Base-by-base conservation (phyloP, 2,329 filamentous ascomycete species). In the Alternaria sp. region DNA sequence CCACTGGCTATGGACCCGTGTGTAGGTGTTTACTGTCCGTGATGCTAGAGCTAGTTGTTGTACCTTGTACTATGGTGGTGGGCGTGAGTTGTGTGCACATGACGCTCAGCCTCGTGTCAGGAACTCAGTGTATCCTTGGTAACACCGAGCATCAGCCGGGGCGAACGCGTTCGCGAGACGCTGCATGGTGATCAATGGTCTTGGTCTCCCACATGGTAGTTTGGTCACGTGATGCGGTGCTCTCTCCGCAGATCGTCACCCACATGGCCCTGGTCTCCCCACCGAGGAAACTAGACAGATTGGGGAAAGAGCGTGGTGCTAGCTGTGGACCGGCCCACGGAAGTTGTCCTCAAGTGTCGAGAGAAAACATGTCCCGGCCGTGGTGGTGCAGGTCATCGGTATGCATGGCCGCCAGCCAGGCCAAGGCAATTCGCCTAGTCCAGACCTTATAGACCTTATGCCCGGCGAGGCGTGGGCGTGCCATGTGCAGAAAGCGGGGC, bases 21-120 rank as follows among this genome's bases (percentile, higher is more conserved):
- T 26, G 29, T 36, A 51, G 42, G 28, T 13, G 36, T 39, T 3
- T 11, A 39, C 17, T 23, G 9, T 21, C 36, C 10, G 36, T 5
- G 36, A 13, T 13, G 6, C 21, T 40, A 3, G 37, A 24, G 37
- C 21, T 14, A 21, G 21, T 40, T 14, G 21, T 24, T 40, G 6
- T 40, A 17, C 17, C 17, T 17, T 17, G 17, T 17, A 17, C 17
- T 17, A 17, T 17, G 17, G 17, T 17, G 17, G 17, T 17, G 17
- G 17, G 17, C 17, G 17, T 17, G 17, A 17, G 17, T 17, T 17
- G 17, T 17, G 17, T 50, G 24, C 44, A 57, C 48, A n/a, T 34
- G 45, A 40, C 40, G 45, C 58, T 64, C 61, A 62, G 63, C 63
- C 63, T 62, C 40, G 39, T 41, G 36, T 52, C 54, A 45, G 26